Base-by-base conservation (phyloP, 352 stramenopile genomes). In the Globisporangium apiculatum region DNA sequence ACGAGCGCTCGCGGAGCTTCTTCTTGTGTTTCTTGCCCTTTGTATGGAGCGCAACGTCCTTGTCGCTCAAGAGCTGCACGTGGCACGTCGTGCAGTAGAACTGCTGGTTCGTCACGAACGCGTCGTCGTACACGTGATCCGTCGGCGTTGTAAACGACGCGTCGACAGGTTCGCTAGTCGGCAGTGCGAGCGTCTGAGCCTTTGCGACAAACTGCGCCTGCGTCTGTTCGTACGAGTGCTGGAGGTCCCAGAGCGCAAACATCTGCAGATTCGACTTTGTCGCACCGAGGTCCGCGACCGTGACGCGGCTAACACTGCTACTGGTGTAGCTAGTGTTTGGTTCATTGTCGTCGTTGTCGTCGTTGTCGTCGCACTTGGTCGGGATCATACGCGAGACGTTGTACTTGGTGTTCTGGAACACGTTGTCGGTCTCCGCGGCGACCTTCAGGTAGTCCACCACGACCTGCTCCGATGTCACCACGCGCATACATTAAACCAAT, bases 371-470 rank as follows among this genome's bases (percentile, higher is more conserved):
- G 31, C 70, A 68, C 46, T 85, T 91, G 57, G 66, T 73, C 24
- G 85, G 83, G 18, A 94, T 65, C 85, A 94, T 94, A 35, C 85
- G 78, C 58, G 73, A 87, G 38, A 95, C 61, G 43, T 78, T 93
- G 79, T 97, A 97, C 76, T 97, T 97, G 60, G 85, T 90, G 71
- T 96, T 97, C 55, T 94, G 83, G 52, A 83, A 94, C 51, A 92
- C 76, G 47, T 95, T 95, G 73, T 96, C 87, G 4, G 72, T 85
- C 71, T 93, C 83, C 7, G 82, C 85, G 0, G 81, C 72, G 43
- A 75, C 69, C 51, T 79, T 74, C n/a, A 94, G 65, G 63, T 92
- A 94, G 46, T 85, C 77, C 1, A 72, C 54, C 15, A 89, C 77
- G 11, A 77, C 71, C 68, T 79, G 58, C 18, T 24, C 18, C 18